Conservation (phyloP, 1,284 basidiomycete genomes). For the Ustilago bromivora region DNA sequence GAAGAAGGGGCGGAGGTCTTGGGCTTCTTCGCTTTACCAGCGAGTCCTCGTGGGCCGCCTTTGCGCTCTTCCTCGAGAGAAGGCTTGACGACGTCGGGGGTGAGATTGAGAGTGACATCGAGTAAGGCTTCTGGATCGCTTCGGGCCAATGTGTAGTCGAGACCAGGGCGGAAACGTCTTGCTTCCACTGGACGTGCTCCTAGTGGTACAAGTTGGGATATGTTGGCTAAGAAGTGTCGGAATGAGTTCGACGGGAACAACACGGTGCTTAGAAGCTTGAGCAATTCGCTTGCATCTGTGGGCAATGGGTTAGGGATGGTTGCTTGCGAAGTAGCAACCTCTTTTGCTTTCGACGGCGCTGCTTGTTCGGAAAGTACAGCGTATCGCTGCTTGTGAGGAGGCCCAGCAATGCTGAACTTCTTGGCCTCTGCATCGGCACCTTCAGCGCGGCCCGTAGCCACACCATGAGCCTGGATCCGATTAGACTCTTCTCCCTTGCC, state of each 20-base stretch:
- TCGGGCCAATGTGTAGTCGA: constrained; percentile 95
- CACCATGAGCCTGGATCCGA: constrained; percentile 58
- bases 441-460: constrained; percentile 35
- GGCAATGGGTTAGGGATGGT: constrained; percentile 42
- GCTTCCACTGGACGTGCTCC: constrained; percentile 78
- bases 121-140: constrained; percentile 82
- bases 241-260: constrained; percentile 84
- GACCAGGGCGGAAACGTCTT: constrained; percentile 87
- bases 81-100: constrained; percentile 75
- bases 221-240: constrained; percentile 86
- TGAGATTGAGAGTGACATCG: constrained; percentile 90
- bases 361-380: constrained; percentile 72
- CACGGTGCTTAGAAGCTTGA: constrained; percentile 56
- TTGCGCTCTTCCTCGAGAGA: constrained; percentile 57
- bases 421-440: constrained; percentile 28
- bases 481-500: constrained; percentile 45
- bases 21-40: constrained; percentile 61
- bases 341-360: constrained; percentile 39
- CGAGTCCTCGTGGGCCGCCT: constrained; percentile 61
- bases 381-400: constrained; percentile 94
- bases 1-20: constrained; percentile 19
- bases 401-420: constrained; percentile 82
- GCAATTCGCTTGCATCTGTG: constrained; percentile 49
- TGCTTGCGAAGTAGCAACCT: constrained; percentile 21
- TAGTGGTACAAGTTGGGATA: constrained; percentile 82